phyloP scores from a whole-genome alignment of 2,329 filamentous ascomycete species.

The Aureobasidium sp. region DNA sequence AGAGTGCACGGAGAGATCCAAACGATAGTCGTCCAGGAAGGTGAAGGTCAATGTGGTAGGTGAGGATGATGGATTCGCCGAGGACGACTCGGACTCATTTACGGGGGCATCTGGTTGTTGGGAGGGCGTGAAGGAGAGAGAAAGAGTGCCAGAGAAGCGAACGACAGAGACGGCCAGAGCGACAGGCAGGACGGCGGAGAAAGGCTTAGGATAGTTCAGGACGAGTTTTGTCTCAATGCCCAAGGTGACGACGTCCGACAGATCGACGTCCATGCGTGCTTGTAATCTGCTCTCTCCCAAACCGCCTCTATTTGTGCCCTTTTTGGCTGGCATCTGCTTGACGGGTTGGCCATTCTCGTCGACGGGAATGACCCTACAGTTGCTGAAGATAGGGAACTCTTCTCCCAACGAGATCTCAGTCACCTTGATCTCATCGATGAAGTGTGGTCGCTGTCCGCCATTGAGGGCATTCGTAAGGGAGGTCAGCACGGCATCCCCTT shows the following conservation, averaged over 20 bases:
- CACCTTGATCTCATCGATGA: slow-evolving; percentile 86
- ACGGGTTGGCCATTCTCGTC: slow-evolving; percentile 64
- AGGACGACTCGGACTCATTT: slow-evolving; percentile 15
- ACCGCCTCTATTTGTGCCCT: slow-evolving; percentile 42
- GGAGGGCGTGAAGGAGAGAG: slow-evolving; percentile 83
- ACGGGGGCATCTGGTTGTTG: slow-evolving; percentile 22
- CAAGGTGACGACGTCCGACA: slow-evolving; percentile 91
- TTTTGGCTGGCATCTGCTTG: slow-evolving; percentile 22
- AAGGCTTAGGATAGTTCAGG: slow-evolving; percentile 87
- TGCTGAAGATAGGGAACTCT: slow-evolving; percentile 98
- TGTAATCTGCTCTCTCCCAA: slow-evolving; percentile 69
- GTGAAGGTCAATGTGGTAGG: slow-evolving; percentile 85
- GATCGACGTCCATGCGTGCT: slow-evolving; percentile 91
- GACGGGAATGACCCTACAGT: slow-evolving; percentile 90
- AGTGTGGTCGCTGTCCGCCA: slow-evolving; percentile 74
- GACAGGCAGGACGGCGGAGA: slow-evolving; percentile 83
- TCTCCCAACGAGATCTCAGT: slow-evolving; percentile 92
- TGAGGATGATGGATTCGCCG: slow-evolving; percentile 19
- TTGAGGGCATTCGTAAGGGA: slow-evolving; percentile 83
- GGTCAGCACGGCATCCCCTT: slow-evolving; percentile 81
- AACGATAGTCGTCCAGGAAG: slow-evolving; percentile 80
- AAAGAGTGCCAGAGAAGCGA: slow-evolving; percentile 88
- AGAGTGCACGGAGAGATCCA: slow-evolving; percentile 75
- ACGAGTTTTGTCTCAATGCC: slow-evolving; percentile 90
- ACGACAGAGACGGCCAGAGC: slow-evolving; percentile 87